phyloP scores from a whole-genome alignment of 2,329 filamentous ascomycete species.

The Diaporthe longicolla region DNA sequence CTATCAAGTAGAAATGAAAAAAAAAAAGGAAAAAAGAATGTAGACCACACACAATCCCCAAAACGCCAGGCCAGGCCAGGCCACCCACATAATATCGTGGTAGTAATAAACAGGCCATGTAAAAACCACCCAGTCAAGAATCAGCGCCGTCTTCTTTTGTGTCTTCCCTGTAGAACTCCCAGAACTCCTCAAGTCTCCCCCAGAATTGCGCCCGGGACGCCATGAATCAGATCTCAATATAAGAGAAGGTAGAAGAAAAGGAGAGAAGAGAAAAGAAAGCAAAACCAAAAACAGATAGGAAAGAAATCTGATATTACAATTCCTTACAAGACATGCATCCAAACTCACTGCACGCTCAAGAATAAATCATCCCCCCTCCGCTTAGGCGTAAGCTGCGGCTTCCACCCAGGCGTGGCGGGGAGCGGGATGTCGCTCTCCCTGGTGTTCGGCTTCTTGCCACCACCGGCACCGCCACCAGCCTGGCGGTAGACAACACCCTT shows the following conservation, averaged over 20 bases:
- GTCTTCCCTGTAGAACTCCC: conserved; percentile 12
- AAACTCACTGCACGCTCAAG: conserved; percentile 64
- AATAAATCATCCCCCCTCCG: conserved; percentile 76
- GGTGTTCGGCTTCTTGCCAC: no score
- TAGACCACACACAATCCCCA: background rate
- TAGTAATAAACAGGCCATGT: background rate
- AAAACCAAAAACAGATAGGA: background rate
- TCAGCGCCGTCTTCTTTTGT: background rate
- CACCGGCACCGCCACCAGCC: background rate
- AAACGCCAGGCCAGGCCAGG: conserved; percentile 7
- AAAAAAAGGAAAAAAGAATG: background rate
- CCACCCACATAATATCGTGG: background rate
- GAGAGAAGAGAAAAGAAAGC: background rate
- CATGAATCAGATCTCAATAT: background rate
- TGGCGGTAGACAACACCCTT: background rate
- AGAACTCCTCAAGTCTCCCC: background rate
- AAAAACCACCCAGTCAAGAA: background rate
- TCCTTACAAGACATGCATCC: background rate
- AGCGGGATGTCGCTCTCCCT: conserved; percentile 46
- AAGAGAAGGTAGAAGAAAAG: no score
- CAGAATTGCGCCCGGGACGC: background rate
- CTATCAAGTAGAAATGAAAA: background rate
- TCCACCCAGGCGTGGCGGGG: conserved; percentile 69
- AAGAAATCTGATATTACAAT: conserved; percentile 10
- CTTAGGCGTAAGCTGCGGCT: conserved; percentile 76